Conservation (phyloP, 352 stramenopile genomes). For the Pythium aphanidermatum region DNA sequence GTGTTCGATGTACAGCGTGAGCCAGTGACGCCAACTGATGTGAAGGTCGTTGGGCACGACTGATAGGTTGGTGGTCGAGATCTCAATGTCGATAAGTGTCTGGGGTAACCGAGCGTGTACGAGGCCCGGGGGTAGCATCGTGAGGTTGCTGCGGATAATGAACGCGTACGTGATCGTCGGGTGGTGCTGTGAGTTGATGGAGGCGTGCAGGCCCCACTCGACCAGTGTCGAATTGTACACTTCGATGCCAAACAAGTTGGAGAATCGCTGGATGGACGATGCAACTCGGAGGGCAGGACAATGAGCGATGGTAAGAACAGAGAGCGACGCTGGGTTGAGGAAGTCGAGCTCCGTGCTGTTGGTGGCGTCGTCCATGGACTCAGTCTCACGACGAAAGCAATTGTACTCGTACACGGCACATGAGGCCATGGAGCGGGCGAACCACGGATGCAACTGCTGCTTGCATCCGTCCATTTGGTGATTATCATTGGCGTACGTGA, state of each 20-base stretch:
- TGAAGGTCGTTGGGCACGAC: constrained; percentile 19
- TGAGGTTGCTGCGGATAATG: constrained; percentile 11
- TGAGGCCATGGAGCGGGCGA: constrained; percentile 6
- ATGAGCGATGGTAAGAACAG: constrained; percentile 12
- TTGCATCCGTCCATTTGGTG: constrained; percentile 4
- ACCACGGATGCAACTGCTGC: constrained; percentile 19
- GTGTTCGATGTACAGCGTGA: constrained; percentile 23
- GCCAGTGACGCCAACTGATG: constrained; percentile 16
- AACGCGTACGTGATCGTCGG: constrained; percentile 1
- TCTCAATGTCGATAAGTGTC: constrained; percentile 13
- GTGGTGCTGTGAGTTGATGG: constrained; percentile 4
- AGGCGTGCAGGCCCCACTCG: constrained; percentile 10
- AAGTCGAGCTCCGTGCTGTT: background rate
- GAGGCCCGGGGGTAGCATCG: constrained; percentile 9
- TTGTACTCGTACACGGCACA: constrained; percentile 22
- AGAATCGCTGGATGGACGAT: constrained; percentile 4
- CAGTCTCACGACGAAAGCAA: constrained; percentile 9
- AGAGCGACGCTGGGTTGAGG: constrained; percentile 11
- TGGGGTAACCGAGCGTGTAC: constrained; percentile 1
- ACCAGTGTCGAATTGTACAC: constrained; percentile 23
- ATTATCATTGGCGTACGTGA: background rate
- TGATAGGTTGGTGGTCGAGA: constrained; percentile 25
- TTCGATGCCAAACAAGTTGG: constrained; percentile 12
- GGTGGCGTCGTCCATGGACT: background rate
- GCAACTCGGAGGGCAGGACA: constrained; percentile 20